These are phyloP conservation scores for Westerdykella ornata DNA, from an alignment of 2,329 filamentous ascomycete genomes.

Conservation along the genomic window DNA sequence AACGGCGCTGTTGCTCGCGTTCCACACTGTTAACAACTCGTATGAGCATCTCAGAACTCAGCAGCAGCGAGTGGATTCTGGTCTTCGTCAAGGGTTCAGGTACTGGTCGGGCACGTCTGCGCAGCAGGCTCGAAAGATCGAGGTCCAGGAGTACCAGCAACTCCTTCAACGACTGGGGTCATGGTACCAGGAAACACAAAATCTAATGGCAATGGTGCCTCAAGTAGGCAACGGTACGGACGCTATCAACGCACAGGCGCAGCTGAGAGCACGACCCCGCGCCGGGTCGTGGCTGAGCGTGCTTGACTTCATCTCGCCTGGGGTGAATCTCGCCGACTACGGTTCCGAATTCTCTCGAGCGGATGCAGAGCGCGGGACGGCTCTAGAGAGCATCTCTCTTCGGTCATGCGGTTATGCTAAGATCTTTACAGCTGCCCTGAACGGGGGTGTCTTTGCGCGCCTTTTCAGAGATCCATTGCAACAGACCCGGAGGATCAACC, in stretches of 20 bases:
- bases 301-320: conserved; percentile 47
- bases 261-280: conserved; percentile 34
- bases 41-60: too few species aligned
- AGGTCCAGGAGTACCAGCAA: conserved; percentile 7
- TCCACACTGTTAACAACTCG: too few species aligned
- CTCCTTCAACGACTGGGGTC: neutral
- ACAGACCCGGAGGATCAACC: conserved; percentile 18
- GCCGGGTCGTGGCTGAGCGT: conserved; percentile 46
- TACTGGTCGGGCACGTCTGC: too few species aligned
- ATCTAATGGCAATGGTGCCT: too few species aligned
- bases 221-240: too few species aligned
- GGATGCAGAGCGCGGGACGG: conserved; percentile 21
- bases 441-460: neutral
- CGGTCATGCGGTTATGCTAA: conserved; percentile 55
- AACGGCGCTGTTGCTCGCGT: too few species aligned
- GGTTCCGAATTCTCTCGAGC: conserved; percentile 33
- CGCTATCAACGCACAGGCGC: conserved; percentile 15
- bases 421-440: neutral
- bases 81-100: too few species aligned
- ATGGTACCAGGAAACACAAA: too few species aligned
- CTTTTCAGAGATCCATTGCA: neutral
- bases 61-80: too few species aligned
- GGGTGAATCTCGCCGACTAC: conserved; percentile 40
- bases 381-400: conserved; percentile 45
- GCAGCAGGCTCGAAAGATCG: neutral